Conservation (phyloP, 495 filamentous ascomycete species). For the Annulohypoxylon nitens region DNA sequence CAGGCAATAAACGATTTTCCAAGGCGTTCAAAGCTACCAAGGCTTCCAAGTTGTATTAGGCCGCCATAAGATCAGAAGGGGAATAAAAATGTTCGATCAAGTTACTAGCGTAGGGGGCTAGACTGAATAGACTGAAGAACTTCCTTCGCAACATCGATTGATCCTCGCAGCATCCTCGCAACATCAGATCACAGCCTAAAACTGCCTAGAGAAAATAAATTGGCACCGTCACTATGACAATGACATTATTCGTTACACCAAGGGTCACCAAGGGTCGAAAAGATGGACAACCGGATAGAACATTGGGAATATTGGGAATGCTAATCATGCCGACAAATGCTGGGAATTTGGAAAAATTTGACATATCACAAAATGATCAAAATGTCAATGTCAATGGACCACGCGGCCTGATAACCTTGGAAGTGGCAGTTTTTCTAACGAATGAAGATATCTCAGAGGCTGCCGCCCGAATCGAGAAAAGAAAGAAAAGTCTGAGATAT, state of each 20-base stretch:
- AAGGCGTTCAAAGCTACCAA: too few relatives aligned
- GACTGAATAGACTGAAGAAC: not conserved
- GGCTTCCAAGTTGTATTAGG: conserved; percentile 3
- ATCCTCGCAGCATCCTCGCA: not conserved
- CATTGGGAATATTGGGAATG: not conserved
- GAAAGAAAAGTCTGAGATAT: conserved; percentile 10
- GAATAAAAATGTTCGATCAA: not conserved
- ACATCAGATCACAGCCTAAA: conserved; percentile 8
- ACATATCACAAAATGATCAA: not conserved
- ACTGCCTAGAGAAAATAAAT: conserved; percentile 2
- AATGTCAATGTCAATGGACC: not conserved
- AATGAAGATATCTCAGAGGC: not conserved
- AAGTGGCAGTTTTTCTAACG: not conserved
- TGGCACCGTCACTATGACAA: not conserved
- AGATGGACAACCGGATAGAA: not conserved
- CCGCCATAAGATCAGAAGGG: not conserved
- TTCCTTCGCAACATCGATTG: too few relatives aligned
- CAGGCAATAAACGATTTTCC: not conserved
- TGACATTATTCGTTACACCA: not conserved
- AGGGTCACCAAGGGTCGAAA: not conserved
- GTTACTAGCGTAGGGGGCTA: conserved; percentile 7
- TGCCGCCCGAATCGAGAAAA: conserved; percentile 4
- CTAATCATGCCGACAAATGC: too few relatives aligned
- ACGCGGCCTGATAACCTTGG: conserved; percentile 20
- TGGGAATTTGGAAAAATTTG: not conserved